These are phyloP conservation scores for Litchi chinensis DNA, from an alignment of 345 rosid species.

Conservation along the genomic window DNA sequence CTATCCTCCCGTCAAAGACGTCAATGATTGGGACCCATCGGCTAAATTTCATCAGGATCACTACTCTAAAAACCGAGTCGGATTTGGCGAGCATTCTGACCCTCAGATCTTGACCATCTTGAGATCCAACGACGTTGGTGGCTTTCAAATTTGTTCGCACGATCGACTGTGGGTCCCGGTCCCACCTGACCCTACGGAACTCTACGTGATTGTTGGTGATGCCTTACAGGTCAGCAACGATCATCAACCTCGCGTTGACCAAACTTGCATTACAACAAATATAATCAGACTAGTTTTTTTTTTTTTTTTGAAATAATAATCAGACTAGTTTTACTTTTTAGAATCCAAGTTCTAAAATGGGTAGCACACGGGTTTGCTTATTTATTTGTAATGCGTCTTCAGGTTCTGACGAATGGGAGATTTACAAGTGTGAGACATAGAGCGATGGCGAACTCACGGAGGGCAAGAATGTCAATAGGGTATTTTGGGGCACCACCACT, in stretches of 20 bases:
- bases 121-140: constrained; percentile 89
- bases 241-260: background rate
- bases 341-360: background rate
- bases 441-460: constrained; percentile 52
- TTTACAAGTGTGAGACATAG: constrained; percentile 84
- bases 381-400: background rate
- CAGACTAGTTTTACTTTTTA: background rate
- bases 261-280: background rate
- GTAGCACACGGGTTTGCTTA: background rate
- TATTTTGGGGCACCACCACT: constrained; percentile 92
- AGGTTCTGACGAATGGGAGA: constrained; percentile 91
- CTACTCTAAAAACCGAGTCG: constrained; percentile 40
- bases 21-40: constrained; percentile 30
- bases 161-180: constrained; percentile 79
- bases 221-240: constrained; percentile 59
- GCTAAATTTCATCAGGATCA: constrained; percentile 14
- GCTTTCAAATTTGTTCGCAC: constrained; percentile 68
- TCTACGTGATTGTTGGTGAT: constrained; percentile 88
- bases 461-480: constrained; percentile 79
- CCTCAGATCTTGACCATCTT: constrained; percentile 94
- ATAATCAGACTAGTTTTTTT: background rate
- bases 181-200: constrained; percentile 73
- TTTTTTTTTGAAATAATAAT: too few species aligned
- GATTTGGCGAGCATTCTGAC: constrained; percentile 97
- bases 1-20: constrained; percentile 52